Conservation (phyloP, 345 rosid genomes). For the Pelargonium nanum region DNA sequence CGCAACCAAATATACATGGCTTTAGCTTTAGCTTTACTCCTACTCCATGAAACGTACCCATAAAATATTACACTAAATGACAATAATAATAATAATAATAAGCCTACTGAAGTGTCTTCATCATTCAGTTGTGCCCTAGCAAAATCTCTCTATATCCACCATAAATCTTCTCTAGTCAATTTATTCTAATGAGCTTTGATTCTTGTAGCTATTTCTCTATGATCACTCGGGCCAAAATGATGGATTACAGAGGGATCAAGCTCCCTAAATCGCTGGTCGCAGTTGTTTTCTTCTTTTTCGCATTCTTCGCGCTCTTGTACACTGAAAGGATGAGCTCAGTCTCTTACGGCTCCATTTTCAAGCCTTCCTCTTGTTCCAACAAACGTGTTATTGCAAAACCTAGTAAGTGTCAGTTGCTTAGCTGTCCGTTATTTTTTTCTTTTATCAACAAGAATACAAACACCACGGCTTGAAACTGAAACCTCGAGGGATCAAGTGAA, state of each 20-base stretch:
- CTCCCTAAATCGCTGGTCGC: slow-evolving; percentile 45
- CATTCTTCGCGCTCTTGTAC: slow-evolving; percentile 53
- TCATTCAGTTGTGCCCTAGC: slow-evolving; percentile 27
- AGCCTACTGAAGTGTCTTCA: slow-evolving; percentile 2
- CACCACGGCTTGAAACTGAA: no score
- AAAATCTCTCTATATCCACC: not conserved
- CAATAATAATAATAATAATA: not conserved
- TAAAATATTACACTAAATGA: not conserved
- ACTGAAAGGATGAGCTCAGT: slow-evolving; percentile 39
- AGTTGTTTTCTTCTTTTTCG: slow-evolving; percentile 35
- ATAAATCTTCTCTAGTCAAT: not conserved
- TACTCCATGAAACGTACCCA: slow-evolving; percentile 42
- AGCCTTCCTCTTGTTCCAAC: slow-evolving; percentile 39
- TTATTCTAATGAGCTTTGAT: no score
- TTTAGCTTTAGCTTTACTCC: slow-evolving; percentile 68
- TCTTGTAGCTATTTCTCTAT: no score
- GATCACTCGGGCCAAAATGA: slow-evolving; percentile 17
- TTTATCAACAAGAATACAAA: no score
- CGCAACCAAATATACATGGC: slow-evolving; percentile 19
- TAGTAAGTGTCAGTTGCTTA: slow-evolving; percentile 32
- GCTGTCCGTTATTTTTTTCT: no score
- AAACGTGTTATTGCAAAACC: slow-evolving; percentile 29
- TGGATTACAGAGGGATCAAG: slow-evolving; percentile 42
- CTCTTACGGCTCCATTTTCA: slow-evolving; percentile 35
- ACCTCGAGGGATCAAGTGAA: no score